Evolutionary conservation across 257 asterid genomes (phyloP).

Genomic region (Fraxinus quadrangulata): DNA sequence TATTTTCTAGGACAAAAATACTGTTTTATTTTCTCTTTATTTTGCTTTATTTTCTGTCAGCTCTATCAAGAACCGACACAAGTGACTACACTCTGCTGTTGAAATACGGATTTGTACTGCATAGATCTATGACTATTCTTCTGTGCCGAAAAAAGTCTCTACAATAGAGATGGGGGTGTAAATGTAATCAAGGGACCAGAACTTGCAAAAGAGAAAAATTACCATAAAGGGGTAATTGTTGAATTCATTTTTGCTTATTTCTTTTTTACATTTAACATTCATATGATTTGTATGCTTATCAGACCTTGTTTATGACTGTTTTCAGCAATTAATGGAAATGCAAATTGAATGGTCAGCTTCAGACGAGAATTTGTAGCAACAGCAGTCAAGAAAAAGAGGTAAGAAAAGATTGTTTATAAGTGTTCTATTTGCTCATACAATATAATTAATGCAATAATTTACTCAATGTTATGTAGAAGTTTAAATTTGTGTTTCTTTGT

Average conservation of each 20-base stretch:
- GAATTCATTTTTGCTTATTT: neutral
- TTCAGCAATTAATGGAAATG: neutral
- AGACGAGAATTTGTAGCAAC: slow-evolving; percentile 9
- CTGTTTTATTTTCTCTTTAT: neutral
- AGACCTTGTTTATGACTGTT: neutral
- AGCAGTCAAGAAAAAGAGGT: slow-evolving; percentile 23
- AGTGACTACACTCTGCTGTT: slow-evolving; percentile 34
- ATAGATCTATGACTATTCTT: slow-evolving; percentile 39
- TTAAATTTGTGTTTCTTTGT: slow-evolving; percentile 28
- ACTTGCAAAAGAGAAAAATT: neutral
- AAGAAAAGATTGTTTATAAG: neutral
- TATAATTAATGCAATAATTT: neutral
- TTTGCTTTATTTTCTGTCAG: neutral
- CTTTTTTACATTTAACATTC: neutral
- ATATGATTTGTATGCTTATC: neutral
- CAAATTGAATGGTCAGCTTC: slow-evolving; percentile 9
- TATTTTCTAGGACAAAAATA: slow-evolving; percentile 12
- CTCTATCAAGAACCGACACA: slow-evolving; percentile 19
- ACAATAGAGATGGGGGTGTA: neutral
- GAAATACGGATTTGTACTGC: slow-evolving; percentile 9
- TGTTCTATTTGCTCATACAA: neutral
- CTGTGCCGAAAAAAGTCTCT: neutral
- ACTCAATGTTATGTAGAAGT: slow-evolving; percentile 22
- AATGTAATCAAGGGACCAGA: slow-evolving; percentile 4
- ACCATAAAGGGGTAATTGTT: slow-evolving; percentile 5